Percentiles rank a stretch among this genome's conserved stretches.
Conservation (phyloP, 768 basidiomycete species). For the Tylopilus sp. region DNA sequence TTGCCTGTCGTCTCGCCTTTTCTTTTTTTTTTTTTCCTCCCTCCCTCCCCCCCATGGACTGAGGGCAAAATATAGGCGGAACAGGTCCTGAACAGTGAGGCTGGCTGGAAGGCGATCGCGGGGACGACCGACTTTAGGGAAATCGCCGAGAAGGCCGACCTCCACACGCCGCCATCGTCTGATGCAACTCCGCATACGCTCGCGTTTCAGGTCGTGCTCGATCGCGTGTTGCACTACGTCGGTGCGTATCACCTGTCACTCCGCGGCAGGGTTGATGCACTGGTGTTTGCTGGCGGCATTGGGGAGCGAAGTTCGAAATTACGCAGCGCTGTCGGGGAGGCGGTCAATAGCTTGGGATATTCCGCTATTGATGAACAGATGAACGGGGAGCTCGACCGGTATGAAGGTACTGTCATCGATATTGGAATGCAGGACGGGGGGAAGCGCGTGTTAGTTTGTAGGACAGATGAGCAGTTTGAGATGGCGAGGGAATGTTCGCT, state of each 20-base stretch:
- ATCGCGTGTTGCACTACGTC: constrained; percentile 68
- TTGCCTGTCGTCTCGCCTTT: background rate
- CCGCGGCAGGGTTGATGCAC: constrained; percentile 61
- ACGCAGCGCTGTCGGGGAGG: constrained; percentile 51
- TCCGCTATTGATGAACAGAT: constrained; percentile 43
- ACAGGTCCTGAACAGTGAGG: constrained; percentile 68
- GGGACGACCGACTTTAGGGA: constrained; percentile 81
- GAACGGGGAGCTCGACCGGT: constrained; percentile 39
- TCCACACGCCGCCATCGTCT: constrained; percentile 15
- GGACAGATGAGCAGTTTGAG: constrained; percentile 63
- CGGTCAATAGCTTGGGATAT: constrained; percentile 62
- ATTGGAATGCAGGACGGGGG: constrained; percentile 33
- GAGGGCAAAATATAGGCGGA: constrained; percentile 47
- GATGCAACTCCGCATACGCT: constrained; percentile 43
- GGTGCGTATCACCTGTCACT: constrained; percentile 78
- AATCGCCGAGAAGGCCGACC: constrained; percentile 49
- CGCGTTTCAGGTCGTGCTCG: constrained; percentile 77
- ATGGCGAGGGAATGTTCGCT: constrained; percentile 42
- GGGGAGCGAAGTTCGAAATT: constrained; percentile 72
- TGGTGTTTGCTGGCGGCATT: constrained; percentile 87
- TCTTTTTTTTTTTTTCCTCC: too few relatives aligned
- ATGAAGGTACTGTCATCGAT: constrained; percentile 44
- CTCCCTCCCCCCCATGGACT: too few relatives aligned
- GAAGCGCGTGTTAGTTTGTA: constrained; percentile 52
- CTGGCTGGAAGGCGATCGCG: constrained; percentile 75